Conservation (phyloP, 192 early-diverging fungal genomes). For the Umbelopsis isabellina region DNA sequence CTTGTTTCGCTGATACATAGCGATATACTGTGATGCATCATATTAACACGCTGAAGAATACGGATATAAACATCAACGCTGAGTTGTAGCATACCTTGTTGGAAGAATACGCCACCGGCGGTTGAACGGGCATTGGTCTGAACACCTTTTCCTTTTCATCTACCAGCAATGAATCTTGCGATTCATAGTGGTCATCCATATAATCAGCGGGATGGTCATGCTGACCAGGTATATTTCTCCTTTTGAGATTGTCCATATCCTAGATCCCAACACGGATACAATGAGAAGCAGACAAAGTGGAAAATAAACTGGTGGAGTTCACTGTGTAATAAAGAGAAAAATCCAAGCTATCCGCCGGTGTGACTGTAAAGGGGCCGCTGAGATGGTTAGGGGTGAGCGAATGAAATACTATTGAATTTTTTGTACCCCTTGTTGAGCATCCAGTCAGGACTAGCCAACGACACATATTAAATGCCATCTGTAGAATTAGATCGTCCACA, state of each 20-base stretch:
- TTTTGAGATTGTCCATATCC: slow-evolving; percentile 32
- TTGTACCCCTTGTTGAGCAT: no score
- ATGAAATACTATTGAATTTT: background rate
- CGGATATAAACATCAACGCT: no score
- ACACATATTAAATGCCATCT: no score
- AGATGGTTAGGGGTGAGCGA: background rate
- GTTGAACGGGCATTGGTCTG: slow-evolving; percentile 31
- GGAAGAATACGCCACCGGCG: slow-evolving; percentile 42
- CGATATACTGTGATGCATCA: slow-evolving; percentile 38
- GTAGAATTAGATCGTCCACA: no score
- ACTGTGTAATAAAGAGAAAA: background rate
- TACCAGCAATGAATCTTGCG: background rate
- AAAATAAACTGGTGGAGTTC: background rate
- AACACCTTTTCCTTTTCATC: slow-evolving; percentile 21
- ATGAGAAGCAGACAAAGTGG: slow-evolving; percentile 1
- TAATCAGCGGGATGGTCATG: slow-evolving; percentile 11
- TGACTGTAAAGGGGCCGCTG: slow-evolving; percentile 2
- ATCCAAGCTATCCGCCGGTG: background rate
- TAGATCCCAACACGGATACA: background rate
- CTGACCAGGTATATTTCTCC: slow-evolving; percentile 29
- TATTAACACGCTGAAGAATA: background rate
- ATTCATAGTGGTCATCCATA: background rate
- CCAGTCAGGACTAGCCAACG: no score
- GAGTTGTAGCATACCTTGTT: slow-evolving; percentile 41
- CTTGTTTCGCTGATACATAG: slow-evolving; percentile 51